Base-by-base conservation (phyloP, 75 land plant genomes). In the Larix kaempferi region DNA sequence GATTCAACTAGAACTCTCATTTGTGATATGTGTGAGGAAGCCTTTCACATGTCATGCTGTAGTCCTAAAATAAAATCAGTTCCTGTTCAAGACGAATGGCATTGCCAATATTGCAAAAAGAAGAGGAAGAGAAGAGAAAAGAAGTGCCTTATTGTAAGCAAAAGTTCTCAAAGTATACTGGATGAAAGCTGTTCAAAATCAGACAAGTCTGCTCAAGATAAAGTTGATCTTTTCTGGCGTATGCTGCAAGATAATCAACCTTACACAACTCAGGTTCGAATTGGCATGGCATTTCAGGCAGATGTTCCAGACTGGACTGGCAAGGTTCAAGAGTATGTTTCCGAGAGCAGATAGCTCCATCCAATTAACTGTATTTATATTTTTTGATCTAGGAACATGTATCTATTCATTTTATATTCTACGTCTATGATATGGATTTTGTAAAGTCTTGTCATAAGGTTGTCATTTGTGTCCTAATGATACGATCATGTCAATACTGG, bases 1-100 rank as follows among this genome's bases (percentile, higher is more conserved):
- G 69, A 77, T 67, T 21, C 84, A 65, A 22, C 17, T 29, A 91
- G 77, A 3, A 82, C 88, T 78, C 74, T 93, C 41, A 86, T 91
- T 44, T 93, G 95, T 84, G 94, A 93, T 88, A 49, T 69, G 41
- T 93, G 95, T 82, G 89, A 93, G 35, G 82, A 89, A 15, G 80
- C 86, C 59, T 91, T 80, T 79, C 95, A 93, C 78, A 56, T 87
- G 17, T 59, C 86, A 65, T 91, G 95, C 69, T 84, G 88, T 66
- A 79, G 39, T 57, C 87, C 87, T n/a, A 66, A 59, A 21, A 52
- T 84, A 25, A 83, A 63, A 59, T 81, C 74, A 39, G 59, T 57
- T 13, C 74, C 84, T 54, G 74, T 78, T 27, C 77, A 73, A n/a
- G 87, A 84, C 81, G 90, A 91, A n/a, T 93, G 95, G 93, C 78